Evolutionary conservation across 129 eudicot species (phyloP), one percentile per base, ranked within the genome.

Genomic region (Logfia minima): DNA sequence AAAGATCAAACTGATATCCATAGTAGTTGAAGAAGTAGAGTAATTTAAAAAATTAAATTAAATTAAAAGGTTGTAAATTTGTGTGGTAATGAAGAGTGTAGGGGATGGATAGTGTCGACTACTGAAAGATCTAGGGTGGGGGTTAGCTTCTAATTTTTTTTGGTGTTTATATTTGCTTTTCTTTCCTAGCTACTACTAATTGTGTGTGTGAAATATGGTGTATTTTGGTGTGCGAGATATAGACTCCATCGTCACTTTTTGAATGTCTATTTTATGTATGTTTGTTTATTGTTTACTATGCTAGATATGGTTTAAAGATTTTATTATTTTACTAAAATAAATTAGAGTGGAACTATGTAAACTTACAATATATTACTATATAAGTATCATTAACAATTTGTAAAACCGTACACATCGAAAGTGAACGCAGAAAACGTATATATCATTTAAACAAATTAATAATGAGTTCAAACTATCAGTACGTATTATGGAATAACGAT

Each of bases 1-100:
- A 58, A 71, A 83, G 75, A 85, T 83, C 82, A 76, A 83, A 53
- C 72, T 43, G 75, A 75, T 71, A 85, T 83, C 92, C 92, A 85
- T 88, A 84, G 86, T 67, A 72, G 80, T 58, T 32, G 17, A 28
- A 39, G n/a, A 77, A 77, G 55, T 48, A 48, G 18, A 48, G 17
- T 14, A 21, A 63, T 7, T 22, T 22, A 26, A 35, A 43, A 61
- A 23, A 51, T 31, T 10, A 22, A 65, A 74, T n/a, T 26, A 53
- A 65, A 13, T 65, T 65, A 13, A 69, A 80, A 69, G 75, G 75
- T 58, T 41, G 55, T 39, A 67, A 74, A 66, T 80, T 58, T 80
- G 75, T 80, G 84, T 80, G 84, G 84, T 80, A 68, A 58, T 58
- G 84, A 80, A 80, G 84, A 74, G 84, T 74, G 80, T 80, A 80